Evolutionary conservation across 495 filamentous ascomycete genomes (phyloP).

Genomic region (Aspergillus diversus): DNA sequence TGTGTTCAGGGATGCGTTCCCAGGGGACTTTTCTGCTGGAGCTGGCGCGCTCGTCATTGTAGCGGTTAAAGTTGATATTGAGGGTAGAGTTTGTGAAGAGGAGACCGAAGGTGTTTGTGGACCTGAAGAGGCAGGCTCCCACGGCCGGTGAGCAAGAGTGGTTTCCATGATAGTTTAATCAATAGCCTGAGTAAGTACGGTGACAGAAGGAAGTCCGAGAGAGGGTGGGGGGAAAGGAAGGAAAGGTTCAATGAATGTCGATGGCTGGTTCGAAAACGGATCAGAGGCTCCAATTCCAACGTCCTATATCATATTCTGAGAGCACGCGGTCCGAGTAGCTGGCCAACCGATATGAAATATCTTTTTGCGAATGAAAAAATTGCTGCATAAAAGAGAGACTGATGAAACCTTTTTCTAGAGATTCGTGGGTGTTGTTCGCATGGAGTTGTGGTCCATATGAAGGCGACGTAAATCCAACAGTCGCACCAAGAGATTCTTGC

Average conservation of each 20-base stretch:
- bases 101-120: conserved; percentile 39
- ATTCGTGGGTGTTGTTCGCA: not conserved
- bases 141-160: conserved; percentile 45
- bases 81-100: conserved; percentile 50
- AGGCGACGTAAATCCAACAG: not conserved
- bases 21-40: conserved; percentile 48
- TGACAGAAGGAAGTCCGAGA: not conserved
- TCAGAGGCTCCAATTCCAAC: not conserved
- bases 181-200: not conserved
- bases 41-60: conserved; percentile 37
- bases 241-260: not conserved
- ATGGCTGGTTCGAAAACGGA: not conserved
- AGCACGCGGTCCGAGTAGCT: not conserved
- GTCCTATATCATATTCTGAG: conserved; percentile 38
- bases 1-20: conserved; percentile 51
- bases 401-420: not conserved
- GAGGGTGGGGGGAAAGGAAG: not conserved
- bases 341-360: not conserved
- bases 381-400: not conserved
- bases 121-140: conserved; percentile 42
- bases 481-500: not conserved
- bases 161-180: conserved; percentile 38
- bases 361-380: not conserved
- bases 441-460: not conserved
- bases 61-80: conserved; percentile 52